A percentile compares a stretch with the other conserved stretches of the same genome.
phyloP scores from a whole-genome alignment of 2,329 filamentous ascomycete genomes.

The Calonectria pauciramosa region DNA sequence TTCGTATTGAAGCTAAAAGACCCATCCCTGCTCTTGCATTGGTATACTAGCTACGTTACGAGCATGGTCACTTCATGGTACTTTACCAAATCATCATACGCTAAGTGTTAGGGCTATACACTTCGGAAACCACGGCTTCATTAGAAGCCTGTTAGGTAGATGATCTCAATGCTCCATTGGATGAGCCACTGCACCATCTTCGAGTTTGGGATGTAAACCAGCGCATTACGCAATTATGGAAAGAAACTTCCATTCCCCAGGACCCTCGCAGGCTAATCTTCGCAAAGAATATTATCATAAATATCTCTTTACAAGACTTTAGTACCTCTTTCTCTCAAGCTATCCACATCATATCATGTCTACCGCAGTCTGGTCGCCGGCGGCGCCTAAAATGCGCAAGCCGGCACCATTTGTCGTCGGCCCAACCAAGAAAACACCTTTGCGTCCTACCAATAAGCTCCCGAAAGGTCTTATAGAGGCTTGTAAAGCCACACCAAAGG shows the following conservation, averaged over 20 bases:
- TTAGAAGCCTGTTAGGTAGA: neutral
- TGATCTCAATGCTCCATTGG: neutral
- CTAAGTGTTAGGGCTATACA: neutral
- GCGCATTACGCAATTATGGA: neutral
- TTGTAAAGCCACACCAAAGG: constrained; percentile 12
- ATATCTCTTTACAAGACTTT: neutral
- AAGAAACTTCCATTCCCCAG: neutral
- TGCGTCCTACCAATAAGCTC: constrained; percentile 40
- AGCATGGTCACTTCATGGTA: neutral
- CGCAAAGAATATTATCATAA: neutral
- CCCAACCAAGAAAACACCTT: constrained; percentile 46
- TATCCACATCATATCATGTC: constrained; percentile 14
- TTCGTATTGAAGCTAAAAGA: neutral
- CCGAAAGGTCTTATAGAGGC: constrained; percentile 25
- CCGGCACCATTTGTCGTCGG: constrained; percentile 44
- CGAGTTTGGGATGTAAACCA: neutral
- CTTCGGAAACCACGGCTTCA: neutral
- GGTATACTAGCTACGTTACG: neutral
- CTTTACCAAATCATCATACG: neutral
- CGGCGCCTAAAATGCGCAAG: constrained; percentile 15
- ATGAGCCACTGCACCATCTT: neutral
- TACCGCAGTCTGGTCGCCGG: constrained; percentile 8
- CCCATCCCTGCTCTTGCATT: neutral
- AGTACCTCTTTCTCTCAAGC: neutral
- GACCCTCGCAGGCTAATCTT: neutral